phyloP scores from a whole-genome alignment of 1,284 basidiomycete genomes.

The Ustilago vetiveriae region DNA sequence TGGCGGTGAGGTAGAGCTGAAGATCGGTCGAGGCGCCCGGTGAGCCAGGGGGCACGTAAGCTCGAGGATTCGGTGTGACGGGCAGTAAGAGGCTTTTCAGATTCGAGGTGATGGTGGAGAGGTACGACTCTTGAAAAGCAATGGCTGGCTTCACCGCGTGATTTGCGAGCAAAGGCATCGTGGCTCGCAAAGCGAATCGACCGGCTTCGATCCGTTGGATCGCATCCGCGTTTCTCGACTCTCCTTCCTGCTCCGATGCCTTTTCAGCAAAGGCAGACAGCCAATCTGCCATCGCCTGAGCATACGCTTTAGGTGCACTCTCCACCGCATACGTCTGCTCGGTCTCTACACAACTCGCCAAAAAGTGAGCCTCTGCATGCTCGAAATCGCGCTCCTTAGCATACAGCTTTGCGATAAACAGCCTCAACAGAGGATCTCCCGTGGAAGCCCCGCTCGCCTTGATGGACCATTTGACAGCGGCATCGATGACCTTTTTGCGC shows the following conservation, averaged over 20 bases:
- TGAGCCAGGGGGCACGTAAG: constrained; percentile 53
- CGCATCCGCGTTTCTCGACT: constrained; percentile 27
- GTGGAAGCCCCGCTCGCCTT: constrained; percentile 36
- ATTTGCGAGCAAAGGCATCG: constrained; percentile 46
- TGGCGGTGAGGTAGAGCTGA: constrained; percentile 60
- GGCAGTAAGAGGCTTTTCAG: constrained; percentile 59
- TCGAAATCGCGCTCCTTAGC: constrained; percentile 37
- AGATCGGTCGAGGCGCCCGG: constrained; percentile 16
- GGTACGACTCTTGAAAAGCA: constrained; percentile 49
- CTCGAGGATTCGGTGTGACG: constrained; percentile 61
- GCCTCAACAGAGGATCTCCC: constrained; percentile 56
- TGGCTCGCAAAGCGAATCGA: constrained; percentile 50
- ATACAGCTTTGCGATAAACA: constrained; percentile 58
- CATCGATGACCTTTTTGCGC: constrained; percentile 63
- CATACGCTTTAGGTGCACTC: constrained; percentile 44
- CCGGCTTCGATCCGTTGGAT: constrained; percentile 54
- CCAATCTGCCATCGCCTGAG: constrained; percentile 57
- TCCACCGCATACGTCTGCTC: constrained; percentile 34
- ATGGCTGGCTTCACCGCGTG: constrained; percentile 22
- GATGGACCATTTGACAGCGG: constrained; percentile 61
- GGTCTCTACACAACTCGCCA: constrained; percentile 41
- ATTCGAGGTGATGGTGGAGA: constrained; percentile 29
- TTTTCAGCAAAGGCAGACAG: constrained; percentile 34
- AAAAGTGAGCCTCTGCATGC: constrained; percentile 54
- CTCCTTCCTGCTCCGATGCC: constrained; percentile 33